Evolutionary conservation across 305 asterid genomes (phyloP).

Genomic region (Petunia hybrid): DNA sequence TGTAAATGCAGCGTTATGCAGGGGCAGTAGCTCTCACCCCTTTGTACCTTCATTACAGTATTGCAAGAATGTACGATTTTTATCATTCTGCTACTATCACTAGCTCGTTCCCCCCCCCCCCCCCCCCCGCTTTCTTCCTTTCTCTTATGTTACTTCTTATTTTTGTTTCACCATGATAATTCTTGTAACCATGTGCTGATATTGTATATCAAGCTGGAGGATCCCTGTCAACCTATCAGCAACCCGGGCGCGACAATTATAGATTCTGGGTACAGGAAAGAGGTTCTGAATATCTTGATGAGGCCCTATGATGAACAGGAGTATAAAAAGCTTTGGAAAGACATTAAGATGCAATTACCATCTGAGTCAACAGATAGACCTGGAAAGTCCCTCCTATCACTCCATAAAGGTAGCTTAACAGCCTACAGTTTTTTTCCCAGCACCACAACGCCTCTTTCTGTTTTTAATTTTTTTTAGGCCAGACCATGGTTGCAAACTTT

Average conservation of each 20-base stretch:
- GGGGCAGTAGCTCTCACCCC: slow-evolving; percentile 28
- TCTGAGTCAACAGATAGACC: slow-evolving; percentile 23
- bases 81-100: slow-evolving; percentile 8
- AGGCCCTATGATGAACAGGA: slow-evolving; percentile 51
- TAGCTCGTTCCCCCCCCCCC: background rate
- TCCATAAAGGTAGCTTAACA: slow-evolving; percentile 51
- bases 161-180: slow-evolving; percentile 19
- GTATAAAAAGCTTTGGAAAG: slow-evolving; percentile 31
- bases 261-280: slow-evolving; percentile 41
- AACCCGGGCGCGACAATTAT: background rate
- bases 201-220: slow-evolving; percentile 39
- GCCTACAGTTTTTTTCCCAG: slow-evolving; percentile 16
- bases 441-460: background rate
- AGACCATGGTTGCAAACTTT: background rate
- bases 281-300: slow-evolving; percentile 38
- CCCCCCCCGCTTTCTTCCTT: background rate
- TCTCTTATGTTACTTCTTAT: slow-evolving; percentile 6
- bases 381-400: slow-evolving; percentile 44
- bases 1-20: slow-evolving; percentile 4
- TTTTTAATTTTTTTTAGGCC: slow-evolving; percentile 11
- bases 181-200: slow-evolving; percentile 12
- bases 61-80: slow-evolving; percentile 34
- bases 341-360: slow-evolving; percentile 11
- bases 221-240: slow-evolving; percentile 3
- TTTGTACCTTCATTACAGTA: slow-evolving; percentile 32